Conservation (phyloP, 305 asterid genomes). For the Fraxinus dipetala region DNA sequence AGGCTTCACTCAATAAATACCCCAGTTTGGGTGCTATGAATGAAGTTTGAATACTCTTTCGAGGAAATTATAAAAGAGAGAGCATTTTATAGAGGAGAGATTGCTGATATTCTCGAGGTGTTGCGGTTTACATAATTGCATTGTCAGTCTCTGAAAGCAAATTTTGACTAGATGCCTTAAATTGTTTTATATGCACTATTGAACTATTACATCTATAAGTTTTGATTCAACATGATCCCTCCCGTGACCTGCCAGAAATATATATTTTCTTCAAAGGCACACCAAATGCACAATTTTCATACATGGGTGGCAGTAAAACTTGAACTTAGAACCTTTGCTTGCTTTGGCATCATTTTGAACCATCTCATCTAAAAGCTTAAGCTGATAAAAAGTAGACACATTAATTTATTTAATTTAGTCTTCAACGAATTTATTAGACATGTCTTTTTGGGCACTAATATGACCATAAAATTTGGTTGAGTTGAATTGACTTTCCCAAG, state of each 20-base stretch:
- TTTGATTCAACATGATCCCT: background rate
- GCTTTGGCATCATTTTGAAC: background rate
- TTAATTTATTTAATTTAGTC: background rate
- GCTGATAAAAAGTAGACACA: background rate
- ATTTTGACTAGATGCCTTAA: background rate
- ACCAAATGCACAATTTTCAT: background rate
- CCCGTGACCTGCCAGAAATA: background rate
- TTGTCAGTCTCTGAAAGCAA: background rate
- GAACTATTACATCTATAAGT: background rate
- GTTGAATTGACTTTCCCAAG: background rate
- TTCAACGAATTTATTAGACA: background rate
- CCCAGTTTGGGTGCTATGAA: background rate
- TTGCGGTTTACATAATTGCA: background rate
- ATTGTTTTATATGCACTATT: background rate
- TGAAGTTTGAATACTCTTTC: background rate
- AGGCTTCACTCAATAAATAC: conserved; percentile 17
- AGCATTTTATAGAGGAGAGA: conserved; percentile 4
- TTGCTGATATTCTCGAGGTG: background rate
- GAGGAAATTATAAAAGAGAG: background rate
- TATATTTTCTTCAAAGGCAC: background rate
- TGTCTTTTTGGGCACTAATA: background rate
- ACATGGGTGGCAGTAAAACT: background rate
- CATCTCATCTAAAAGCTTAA: background rate
- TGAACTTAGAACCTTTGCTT: background rate
- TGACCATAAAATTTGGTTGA: background rate